phyloP scores from a whole-genome alignment of 2,329 filamentous ascomycete genomes.

The Xylariaceae sp. region DNA sequence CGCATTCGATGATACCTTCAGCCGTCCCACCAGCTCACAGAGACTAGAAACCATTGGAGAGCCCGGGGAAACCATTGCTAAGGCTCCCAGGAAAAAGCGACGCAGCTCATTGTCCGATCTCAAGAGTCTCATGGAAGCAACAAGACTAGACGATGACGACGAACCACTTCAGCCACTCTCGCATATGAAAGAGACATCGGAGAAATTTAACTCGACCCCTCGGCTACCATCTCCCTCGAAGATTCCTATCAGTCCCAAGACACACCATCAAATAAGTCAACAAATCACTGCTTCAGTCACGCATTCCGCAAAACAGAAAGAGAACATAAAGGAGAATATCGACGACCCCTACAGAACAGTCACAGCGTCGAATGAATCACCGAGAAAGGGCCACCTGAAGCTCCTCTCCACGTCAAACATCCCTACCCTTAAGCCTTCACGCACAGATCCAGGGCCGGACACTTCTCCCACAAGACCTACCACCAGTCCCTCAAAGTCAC shows the following conservation, averaged over 20 bases:
- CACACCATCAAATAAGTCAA: constrained; percentile 36
- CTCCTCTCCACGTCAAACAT: constrained; percentile 54
- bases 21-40: constrained; percentile 57
- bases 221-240: constrained; percentile 45
- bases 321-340: constrained; percentile 50
- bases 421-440: constrained; percentile 49
- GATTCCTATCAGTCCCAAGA: constrained; percentile 51
- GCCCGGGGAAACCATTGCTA: constrained; percentile 43
- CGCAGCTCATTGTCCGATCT: constrained; percentile 91
- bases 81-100: constrained; percentile 69
- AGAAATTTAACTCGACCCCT: constrained; percentile 56
- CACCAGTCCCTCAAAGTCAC: constrained; percentile 37
- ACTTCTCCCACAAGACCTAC: constrained; percentile 31
- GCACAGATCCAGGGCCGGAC: constrained; percentile 26
- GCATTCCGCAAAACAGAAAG: constrained; percentile 47
- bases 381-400: constrained; percentile 42
- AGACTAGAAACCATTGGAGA: constrained; percentile 60
- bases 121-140: constrained; percentile 63
- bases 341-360: constrained; percentile 24
- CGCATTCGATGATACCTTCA: constrained; percentile 56
- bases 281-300: constrained; percentile 31
- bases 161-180: constrained; percentile 46
- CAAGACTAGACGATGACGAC: constrained; percentile 49
- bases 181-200: constrained; percentile 52
- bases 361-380: constrained; percentile 16